Base-by-base conservation (phyloP, 2,329 filamentous ascomycete genomes). In the Chrysoporthe deuterocubensis region DNA sequence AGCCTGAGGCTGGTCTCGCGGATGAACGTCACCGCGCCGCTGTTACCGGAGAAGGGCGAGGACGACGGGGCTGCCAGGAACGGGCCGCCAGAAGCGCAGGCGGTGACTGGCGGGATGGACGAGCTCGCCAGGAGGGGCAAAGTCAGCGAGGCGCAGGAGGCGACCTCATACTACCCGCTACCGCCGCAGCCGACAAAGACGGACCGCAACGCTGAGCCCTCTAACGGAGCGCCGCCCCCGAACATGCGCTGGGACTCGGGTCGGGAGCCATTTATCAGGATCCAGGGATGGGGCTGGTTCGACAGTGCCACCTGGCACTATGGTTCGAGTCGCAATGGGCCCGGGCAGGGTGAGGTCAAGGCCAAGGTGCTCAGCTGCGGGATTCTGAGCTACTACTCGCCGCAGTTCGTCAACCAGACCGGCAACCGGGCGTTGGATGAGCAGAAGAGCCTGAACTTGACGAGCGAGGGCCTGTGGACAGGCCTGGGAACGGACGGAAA, bases 1-100 rank as follows among this genome's bases (percentile, higher is more conserved):
- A 82, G 79, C 21, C 71, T 84, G 64, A 74, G 78, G 63, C 70
- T 85, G 60, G 73, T 84, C 32, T 80, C 77, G 56, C 78, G 80
- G 67, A 69, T 83, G 18, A 84, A 85, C 69, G 78, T 84, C 2
- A 83, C 82, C 32, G 81, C 79, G 18, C 83, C 83, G 34, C 73
- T 80, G 46, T 71, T 80, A 42, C 72, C 68, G 2, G 58, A 64
- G 32, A 58, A 70, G 7, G 52, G 57, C n/a, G 68, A 66, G 6
- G 60, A 67, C 4, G 62, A 69, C 37, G 62, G 70, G 3, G 58
- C 57, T 26, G 66, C 14, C 57, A 68, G 44, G 56, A 69, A 1
- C 52, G 65, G 2, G 52, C 68, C n/a, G 44, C 62, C 14, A 18
- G 69, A 71, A 34, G 63, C 34, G 43, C 67, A 64, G 0, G 66